phyloP scores from a whole-genome alignment of 345 rosid genomes.

The Dipteronia dyeriana region DNA sequence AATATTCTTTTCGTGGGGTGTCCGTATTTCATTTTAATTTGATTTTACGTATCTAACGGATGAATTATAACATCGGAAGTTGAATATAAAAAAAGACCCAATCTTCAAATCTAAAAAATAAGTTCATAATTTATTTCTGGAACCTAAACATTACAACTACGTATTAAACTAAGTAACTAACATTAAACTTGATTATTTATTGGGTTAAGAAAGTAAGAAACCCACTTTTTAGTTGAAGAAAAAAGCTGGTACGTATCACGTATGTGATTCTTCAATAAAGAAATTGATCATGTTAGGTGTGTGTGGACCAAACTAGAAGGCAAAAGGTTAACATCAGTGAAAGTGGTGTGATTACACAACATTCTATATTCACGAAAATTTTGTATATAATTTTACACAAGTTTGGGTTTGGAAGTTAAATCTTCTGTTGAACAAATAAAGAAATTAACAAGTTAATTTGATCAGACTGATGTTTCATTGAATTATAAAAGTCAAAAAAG shows the following conservation, averaged over 20 bases:
- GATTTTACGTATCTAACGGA: too few relatives aligned
- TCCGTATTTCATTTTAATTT: too few relatives aligned
- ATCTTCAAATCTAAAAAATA: too few relatives aligned
- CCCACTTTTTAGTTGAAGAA: background rate
- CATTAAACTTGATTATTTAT: too few relatives aligned
- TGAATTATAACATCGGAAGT: too few relatives aligned
- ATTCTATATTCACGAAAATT: background rate
- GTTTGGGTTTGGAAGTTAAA: background rate
- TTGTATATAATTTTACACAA: background rate
- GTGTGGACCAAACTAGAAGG: slow-evolving; percentile 23
- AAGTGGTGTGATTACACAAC: slow-evolving; percentile 4
- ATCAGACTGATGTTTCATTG: background rate
- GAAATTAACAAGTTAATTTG: background rate
- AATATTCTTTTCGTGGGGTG: too few relatives aligned
- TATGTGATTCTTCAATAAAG: background rate
- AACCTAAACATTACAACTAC: too few relatives aligned
- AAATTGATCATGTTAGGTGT: slow-evolving; percentile 25
- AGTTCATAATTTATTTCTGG: too few relatives aligned
- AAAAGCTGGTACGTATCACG: rapidly evolving
- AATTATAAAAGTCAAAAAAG: background rate
- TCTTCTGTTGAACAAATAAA: background rate
- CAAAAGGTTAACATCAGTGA: slow-evolving; percentile 22
- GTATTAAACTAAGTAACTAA: too few relatives aligned
- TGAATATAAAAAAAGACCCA: too few relatives aligned
- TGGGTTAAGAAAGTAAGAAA: too few relatives aligned